A percentile compares a stretch with the other conserved stretches of the same genome.
phyloP scores from a whole-genome alignment of 2,329 filamentous ascomycete genomes.

The Cladosporium cucumerinum region DNA sequence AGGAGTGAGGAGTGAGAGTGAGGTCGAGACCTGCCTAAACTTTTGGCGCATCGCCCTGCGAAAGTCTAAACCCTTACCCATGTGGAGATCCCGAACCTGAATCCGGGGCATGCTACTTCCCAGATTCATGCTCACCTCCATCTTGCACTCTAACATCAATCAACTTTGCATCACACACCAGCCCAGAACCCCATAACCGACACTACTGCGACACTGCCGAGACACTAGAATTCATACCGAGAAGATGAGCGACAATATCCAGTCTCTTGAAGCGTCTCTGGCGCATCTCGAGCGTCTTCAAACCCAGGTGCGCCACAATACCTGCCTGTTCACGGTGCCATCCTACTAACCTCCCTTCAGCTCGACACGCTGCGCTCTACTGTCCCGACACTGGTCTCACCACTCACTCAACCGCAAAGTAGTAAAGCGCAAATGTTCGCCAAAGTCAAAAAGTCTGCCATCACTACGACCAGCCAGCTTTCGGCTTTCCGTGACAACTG shows the following conservation, averaged over 20 bases:
- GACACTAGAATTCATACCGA: not conserved
- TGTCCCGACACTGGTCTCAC: slow-evolving; percentile 42
- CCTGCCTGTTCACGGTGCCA: not conserved
- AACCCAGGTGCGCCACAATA: slow-evolving; percentile 36
- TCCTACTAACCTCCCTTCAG: slow-evolving; percentile 25
- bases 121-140: not conserved
- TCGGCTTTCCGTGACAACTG: slow-evolving; percentile 38
- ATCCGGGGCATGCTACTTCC: not conserved
- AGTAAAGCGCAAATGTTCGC: slow-evolving; percentile 37
- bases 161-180: not conserved
- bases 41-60: too few relatives aligned
- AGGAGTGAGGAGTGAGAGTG: too few relatives aligned
- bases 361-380: slow-evolving; percentile 42
- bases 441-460: slow-evolving; percentile 38
- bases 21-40: too few relatives aligned
- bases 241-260: not conserved
- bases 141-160: not conserved
- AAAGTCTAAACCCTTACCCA: too few relatives aligned
- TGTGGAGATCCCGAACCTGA: too few relatives aligned
- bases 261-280: slow-evolving; percentile 41
- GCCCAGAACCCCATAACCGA: not conserved
- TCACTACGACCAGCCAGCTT: slow-evolving; percentile 36
- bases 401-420: slow-evolving; percentile 31
- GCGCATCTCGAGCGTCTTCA: slow-evolving; percentile 45
- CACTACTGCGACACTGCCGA: not conserved